Conservation (phyloP, 1,284 basidiomycete species). For the Schizophyllum amplum region DNA sequence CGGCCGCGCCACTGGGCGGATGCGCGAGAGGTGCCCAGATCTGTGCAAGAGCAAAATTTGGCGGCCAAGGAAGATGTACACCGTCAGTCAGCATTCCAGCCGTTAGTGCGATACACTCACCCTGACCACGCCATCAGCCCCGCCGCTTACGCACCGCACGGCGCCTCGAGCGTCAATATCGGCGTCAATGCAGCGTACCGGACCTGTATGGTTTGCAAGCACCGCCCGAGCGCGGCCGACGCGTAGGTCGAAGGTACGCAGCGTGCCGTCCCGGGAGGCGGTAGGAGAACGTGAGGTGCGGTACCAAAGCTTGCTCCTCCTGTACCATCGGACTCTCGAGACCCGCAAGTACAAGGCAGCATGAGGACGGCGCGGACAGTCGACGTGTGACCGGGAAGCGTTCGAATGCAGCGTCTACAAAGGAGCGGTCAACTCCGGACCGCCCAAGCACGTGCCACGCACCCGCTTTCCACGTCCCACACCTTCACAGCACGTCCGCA, state of each 20-base stretch:
- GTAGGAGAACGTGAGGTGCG: slow-evolving; percentile 72
- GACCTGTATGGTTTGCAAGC: slow-evolving; percentile 74
- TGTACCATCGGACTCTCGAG: background rate
- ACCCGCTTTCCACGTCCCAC: slow-evolving; percentile 74
- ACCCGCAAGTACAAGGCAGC: slow-evolving; percentile 24
- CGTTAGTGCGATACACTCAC: slow-evolving; percentile 52
- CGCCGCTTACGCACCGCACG: slow-evolving; percentile 81
- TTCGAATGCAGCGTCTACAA: slow-evolving; percentile 51
- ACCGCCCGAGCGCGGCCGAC: slow-evolving; percentile 63
- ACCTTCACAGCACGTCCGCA: slow-evolving; percentile 88
- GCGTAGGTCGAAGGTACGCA: slow-evolving; percentile 93
- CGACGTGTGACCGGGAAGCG: slow-evolving; percentile 80
- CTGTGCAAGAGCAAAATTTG: too few relatives aligned
- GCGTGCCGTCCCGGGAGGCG: slow-evolving; percentile 80
- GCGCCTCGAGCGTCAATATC: slow-evolving; percentile 77
- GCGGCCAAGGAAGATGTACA: too few relatives aligned
- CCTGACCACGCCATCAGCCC: slow-evolving; percentile 82
- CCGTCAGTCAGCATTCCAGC: background rate
- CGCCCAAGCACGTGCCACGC: too few relatives aligned
- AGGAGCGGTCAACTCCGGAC: background rate
- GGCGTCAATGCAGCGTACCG: slow-evolving; percentile 86
- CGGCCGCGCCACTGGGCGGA: background rate
- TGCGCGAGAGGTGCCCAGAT: background rate
- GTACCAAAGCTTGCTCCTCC: background rate
- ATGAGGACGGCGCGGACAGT: slow-evolving; percentile 92